Percentiles rank a stretch among this genome's conserved stretches.
These are phyloP conservation scores for Suillus occidentalis DNA, from an alignment of 768 basidiomycete genomes.

Conservation along the genomic window DNA sequence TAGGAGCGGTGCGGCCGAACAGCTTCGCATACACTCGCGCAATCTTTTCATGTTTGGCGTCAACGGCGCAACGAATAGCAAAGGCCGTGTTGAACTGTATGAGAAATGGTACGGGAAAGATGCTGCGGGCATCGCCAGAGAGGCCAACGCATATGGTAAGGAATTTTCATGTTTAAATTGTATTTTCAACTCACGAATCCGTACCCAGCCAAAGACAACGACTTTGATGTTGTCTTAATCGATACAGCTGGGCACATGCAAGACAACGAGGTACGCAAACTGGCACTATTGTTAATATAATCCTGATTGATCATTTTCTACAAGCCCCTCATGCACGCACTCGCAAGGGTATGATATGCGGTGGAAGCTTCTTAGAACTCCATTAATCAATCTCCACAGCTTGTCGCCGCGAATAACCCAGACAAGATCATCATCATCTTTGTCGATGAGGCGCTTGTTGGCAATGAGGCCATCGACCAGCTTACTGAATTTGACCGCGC, in stretches of 20 bases:
- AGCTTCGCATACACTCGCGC: slow-evolving; percentile 92
- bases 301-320: slow-evolving; percentile 11
- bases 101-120: slow-evolving; percentile 98
- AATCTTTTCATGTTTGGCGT: slow-evolving; percentile 86
- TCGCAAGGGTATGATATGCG: slow-evolving; percentile 71
- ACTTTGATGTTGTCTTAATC: slow-evolving; percentile 95
- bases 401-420: slow-evolving; percentile 90
- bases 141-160: slow-evolving; percentile 88
- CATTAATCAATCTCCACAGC: slow-evolving; percentile 39
- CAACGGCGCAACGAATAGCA: slow-evolving; percentile 66
- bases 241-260: slow-evolving; percentile 99
- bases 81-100: slow-evolving; percentile 85
- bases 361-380: background rate
- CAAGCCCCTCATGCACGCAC: slow-evolving; percentile 93
- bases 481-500: slow-evolving; percentile 95
- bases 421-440: slow-evolving; percentile 99
- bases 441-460: slow-evolving; percentile 96
- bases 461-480: slow-evolving; percentile 99
- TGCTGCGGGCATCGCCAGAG: slow-evolving; percentile 96
- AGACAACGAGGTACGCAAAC: slow-evolving; percentile 82
- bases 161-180: slow-evolving; percentile 7
- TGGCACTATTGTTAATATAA: background rate
- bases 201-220: slow-evolving; percentile 73
- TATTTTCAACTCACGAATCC: slow-evolving; percentile 9
- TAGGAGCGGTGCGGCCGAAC: slow-evolving; percentile 96